phyloP scores from a whole-genome alignment of 441 rosid species.

The Pelargonium citronellum region DNA sequence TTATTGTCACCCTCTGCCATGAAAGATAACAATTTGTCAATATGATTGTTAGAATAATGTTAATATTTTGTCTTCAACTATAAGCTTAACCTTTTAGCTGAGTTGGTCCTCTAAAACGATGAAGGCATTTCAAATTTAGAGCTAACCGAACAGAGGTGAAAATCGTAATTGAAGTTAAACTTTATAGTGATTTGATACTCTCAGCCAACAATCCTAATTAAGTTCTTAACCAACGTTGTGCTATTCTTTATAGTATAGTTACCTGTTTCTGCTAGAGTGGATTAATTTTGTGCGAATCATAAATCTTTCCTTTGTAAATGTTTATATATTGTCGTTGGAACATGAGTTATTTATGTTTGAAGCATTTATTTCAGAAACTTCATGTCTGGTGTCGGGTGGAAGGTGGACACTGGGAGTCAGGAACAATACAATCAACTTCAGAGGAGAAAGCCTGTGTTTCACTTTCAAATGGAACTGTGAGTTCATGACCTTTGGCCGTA shows the following conservation, averaged over 20 bases:
- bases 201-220: not conserved
- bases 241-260: not conserved
- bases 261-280: not conserved
- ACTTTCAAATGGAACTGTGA: conserved; percentile 63
- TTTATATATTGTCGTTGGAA: conserved; percentile 5
- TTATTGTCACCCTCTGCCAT: not conserved
- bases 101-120: not conserved
- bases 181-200: not conserved
- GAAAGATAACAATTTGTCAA: not conserved
- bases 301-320: not conserved
- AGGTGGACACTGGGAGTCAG: conserved; percentile 65
- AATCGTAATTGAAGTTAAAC: not conserved
- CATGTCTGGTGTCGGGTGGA: conserved; percentile 69
- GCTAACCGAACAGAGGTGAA: not conserved
- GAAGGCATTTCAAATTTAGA: not conserved
- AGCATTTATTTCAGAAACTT: conserved; percentile 53
- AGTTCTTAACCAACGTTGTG: not conserved
- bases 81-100: no score
- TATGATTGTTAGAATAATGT: no score
- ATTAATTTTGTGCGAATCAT: not conserved
- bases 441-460: conserved; percentile 62
- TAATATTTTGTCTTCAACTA: no score
- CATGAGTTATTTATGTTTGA: conserved; percentile 8
- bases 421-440: conserved; percentile 67
- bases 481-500: conserved; percentile 23